Evolutionary conservation across 176 grass and related monocot species (phyloP).

Genomic region (Lolium perenne): DNA sequence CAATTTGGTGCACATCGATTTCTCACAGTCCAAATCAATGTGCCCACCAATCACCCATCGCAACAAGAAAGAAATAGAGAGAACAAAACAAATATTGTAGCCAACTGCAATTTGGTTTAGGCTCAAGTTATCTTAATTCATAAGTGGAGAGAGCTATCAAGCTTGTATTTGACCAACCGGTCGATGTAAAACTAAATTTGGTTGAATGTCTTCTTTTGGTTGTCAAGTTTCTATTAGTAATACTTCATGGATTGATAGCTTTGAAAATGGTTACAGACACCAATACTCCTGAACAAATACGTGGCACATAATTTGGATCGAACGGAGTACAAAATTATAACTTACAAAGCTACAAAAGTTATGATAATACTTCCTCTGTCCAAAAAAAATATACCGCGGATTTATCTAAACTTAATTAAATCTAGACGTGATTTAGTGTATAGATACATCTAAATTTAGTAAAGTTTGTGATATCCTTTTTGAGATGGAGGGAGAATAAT

Average conservation of each 20-base stretch:
- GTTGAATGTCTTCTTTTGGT: neutral
- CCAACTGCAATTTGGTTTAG: neutral
- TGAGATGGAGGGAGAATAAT: too few species aligned
- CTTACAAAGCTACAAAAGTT: too few species aligned
- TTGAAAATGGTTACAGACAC: neutral
- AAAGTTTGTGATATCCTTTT: too few species aligned
- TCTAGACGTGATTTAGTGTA: too few species aligned
- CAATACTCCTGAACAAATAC: too few species aligned
- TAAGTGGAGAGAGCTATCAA: neutral
- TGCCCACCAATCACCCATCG: neutral
- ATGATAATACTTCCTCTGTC: too few species aligned
- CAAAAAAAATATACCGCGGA: too few species aligned
- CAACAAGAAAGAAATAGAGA: neutral
- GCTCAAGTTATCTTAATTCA: neutral
- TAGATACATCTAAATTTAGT: too few species aligned
- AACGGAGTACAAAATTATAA: too few species aligned
- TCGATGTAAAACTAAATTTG: neutral
- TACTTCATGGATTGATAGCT: neutral
- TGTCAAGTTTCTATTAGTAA: neutral
- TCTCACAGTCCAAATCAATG: neutral
- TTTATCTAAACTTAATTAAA: too few species aligned
- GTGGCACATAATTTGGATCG: too few species aligned
- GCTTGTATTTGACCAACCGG: neutral
- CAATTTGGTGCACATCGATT: neutral
- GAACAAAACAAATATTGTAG: neutral